These are phyloP conservation scores for Penstemon davidsonii DNA, from an alignment of 257 asterid species.

Conservation along the genomic window DNA sequence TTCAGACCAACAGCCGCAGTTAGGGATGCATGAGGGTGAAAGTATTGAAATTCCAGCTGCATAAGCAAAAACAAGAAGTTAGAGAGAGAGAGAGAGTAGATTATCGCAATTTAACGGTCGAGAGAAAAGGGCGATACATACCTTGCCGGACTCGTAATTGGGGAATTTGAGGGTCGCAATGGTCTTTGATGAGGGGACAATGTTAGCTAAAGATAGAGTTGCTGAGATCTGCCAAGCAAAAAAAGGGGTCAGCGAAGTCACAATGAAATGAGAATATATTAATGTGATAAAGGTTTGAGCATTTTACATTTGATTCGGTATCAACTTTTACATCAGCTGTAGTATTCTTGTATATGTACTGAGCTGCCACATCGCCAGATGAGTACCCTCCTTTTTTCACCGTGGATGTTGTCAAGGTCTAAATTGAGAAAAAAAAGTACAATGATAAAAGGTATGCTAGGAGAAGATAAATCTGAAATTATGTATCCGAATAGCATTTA, in stretches of 20 bases:
- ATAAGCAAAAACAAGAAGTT: slow-evolving; percentile 12
- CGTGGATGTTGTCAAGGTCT: slow-evolving; percentile 70
- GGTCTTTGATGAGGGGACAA: slow-evolving; percentile 59
- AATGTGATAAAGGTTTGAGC: slow-evolving; percentile 13
- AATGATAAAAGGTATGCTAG: background rate
- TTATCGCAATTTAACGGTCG: background rate
- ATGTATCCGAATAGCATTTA: too few species aligned
- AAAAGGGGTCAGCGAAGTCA: slow-evolving; percentile 18
- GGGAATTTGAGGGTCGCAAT: slow-evolving; percentile 57
- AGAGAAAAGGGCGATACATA: slow-evolving; percentile 8
- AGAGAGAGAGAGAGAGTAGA: background rate
- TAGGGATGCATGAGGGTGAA: slow-evolving; percentile 71
- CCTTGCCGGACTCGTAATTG: slow-evolving; percentile 62
- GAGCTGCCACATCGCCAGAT: slow-evolving; percentile 62
- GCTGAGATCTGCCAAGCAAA: slow-evolving; percentile 45
- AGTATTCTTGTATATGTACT: slow-evolving; percentile 48
- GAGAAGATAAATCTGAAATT: too few species aligned
- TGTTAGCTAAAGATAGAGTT: slow-evolving; percentile 43
- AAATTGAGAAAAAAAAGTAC: background rate
- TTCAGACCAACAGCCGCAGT: slow-evolving; percentile 65
- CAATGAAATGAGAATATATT: background rate
- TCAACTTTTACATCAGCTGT: slow-evolving; percentile 61
- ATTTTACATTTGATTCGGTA: slow-evolving; percentile 58
- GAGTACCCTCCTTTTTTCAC: slow-evolving; percentile 65
- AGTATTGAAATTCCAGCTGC: slow-evolving; percentile 68